Base-by-base conservation (phyloP, 2,329 filamentous ascomycete genomes). In the Arthroderma sp. region DNA sequence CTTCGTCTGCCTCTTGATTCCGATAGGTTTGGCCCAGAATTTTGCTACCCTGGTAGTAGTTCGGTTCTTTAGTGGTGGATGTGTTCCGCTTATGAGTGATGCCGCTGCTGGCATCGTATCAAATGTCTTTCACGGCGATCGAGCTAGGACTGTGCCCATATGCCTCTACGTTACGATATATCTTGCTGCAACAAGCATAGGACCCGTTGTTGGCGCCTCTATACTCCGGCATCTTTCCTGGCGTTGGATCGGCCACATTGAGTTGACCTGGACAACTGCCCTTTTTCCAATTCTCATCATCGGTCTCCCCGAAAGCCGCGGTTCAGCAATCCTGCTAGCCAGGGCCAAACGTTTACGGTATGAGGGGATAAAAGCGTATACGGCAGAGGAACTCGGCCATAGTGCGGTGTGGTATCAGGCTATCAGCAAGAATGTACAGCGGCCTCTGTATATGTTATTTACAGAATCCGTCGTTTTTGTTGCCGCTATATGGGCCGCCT, bases 1-100 rank as follows among this genome's bases (percentile, higher is more conserved):
- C 38, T 95, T 91, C 69, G 65, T 90, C 53, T 80, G 94, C 61
- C 94, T 86, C 81, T 73, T 93, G 58, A 82, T 95, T 54, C 89
- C 89, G 0, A 87, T 85, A 62, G 89, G 89, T 0, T 83, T 91
- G 19, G 86, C 87, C n/a, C 75, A 77, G 56, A 94, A 94, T 66
- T 86, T 91, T n/a, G 74, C 82, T 63, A 93, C 88, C 4, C 82
- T 94, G 76, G 73, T 95, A 55, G 74, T 94, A 13, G 78, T 79
- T 15, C 82, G 91, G 4, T 95, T 95, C 69, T 78, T 96, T 60
- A 71, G 70, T 61, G 73, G 73, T 9, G 59, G 76, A 17, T 66
- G 71, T 23, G 73, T 73, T 61, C 79, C 79, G 1, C 82, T 82
- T 60, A 65, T 82, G 47, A 78, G 75, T 58, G 88, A 95, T 1